phyloP scores from a whole-genome alignment of 2,329 filamentous ascomycete species.

The Tolypocladium paradoxum region DNA sequence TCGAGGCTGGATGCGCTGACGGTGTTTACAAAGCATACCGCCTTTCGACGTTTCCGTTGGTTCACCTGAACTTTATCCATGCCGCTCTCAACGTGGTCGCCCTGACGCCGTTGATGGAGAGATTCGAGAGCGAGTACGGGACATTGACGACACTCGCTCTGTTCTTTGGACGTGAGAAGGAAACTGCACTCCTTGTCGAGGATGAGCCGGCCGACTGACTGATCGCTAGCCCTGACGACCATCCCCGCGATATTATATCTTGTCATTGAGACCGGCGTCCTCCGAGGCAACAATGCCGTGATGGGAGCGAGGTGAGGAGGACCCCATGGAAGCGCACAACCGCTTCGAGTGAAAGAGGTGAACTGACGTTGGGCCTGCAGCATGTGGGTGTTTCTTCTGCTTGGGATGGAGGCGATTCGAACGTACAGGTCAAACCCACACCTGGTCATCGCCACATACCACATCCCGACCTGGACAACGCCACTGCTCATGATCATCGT shows the following conservation, averaged over 20 bases:
- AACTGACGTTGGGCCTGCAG: constrained; percentile 31
- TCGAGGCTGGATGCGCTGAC: neutral
- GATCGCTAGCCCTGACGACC: constrained; percentile 55
- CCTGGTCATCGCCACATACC: constrained; percentile 49
- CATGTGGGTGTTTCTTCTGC: constrained; percentile 84
- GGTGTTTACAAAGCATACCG: constrained; percentile 59
- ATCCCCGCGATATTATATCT: constrained; percentile 77
- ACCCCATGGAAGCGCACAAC: neutral
- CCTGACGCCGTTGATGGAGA: constrained; percentile 77
- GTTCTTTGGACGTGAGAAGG: constrained; percentile 78
- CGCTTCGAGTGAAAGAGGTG: neutral
- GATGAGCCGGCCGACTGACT: neutral
- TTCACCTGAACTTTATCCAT: constrained; percentile 76
- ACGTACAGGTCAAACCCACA: constrained; percentile 73
- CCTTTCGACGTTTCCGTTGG: constrained; percentile 81
- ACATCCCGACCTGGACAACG: constrained; percentile 87
- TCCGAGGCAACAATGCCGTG: constrained; percentile 61
- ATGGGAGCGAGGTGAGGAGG: constrained; percentile 66
- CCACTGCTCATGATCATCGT: constrained; percentile 70
- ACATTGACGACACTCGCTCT: constrained; percentile 79
- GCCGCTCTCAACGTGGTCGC: constrained; percentile 69
- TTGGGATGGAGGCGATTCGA: constrained; percentile 77
- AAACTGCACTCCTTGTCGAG: neutral
- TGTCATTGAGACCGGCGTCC: constrained; percentile 61
- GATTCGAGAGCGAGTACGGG: constrained; percentile 87